Evolutionary conservation across 306 rosid genomes (phyloP).

Genomic region (Lathyrus aphaca): DNA sequence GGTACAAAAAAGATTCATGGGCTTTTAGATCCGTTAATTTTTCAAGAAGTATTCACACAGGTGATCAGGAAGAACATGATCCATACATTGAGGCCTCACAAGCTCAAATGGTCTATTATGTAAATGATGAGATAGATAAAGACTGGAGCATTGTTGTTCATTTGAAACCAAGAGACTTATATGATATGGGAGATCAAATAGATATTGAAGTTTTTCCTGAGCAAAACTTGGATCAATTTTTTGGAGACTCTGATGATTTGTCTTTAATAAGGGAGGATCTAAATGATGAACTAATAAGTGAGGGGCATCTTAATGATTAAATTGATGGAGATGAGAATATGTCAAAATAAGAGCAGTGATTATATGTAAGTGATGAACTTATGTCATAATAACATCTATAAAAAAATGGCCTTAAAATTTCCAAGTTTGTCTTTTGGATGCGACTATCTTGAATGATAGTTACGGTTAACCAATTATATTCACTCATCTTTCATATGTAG

Average conservation of each 20-base stretch:
- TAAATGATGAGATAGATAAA: background rate
- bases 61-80: constrained; percentile 4
- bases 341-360: background rate
- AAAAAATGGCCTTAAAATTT: too few relatives aligned
- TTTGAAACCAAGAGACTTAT: constrained; percentile 13
- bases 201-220: too few relatives aligned
- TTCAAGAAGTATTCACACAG: background rate
- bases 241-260: background rate
- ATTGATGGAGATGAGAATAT: background rate
- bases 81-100: constrained; percentile 17
- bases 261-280: background rate
- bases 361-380: too few relatives aligned
- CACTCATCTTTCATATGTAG: too few relatives aligned
- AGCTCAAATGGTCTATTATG: constrained; percentile 14
- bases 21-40: constrained; percentile 3
- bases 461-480: too few relatives aligned
- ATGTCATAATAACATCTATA: too few relatives aligned
- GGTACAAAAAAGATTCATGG: background rate
- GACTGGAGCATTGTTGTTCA: background rate
- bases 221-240: background rate
- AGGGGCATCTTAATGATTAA: background rate
- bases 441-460: too few relatives aligned
- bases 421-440: too few relatives aligned
- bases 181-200: constrained; percentile 7
- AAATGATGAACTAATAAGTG: background rate